These are phyloP conservation scores for Annona cherimola DNA, from an alignment of 164 flowering plant species.

Conservation along the genomic window DNA sequence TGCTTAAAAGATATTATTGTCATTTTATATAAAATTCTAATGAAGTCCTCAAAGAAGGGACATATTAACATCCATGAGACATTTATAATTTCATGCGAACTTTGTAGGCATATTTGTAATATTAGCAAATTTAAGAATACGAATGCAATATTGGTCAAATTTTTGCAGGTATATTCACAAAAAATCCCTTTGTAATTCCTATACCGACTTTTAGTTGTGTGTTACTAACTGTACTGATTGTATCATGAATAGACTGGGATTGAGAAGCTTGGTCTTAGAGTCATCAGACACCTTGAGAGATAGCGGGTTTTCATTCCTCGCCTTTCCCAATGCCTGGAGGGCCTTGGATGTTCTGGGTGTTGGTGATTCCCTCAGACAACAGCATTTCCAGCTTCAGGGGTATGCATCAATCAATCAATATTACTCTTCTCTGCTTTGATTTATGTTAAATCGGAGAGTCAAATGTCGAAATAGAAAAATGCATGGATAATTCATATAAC, in stretches of 20 bases:
- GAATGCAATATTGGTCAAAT: not conserved
- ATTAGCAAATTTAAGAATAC: too few relatives aligned
- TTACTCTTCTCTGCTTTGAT: not conserved
- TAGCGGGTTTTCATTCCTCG: not conserved
- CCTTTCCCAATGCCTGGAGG: constrained; percentile 40
- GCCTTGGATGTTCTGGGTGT: constrained; percentile 66
- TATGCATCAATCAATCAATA: not conserved
- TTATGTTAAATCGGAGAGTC: not conserved
- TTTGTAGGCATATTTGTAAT: too few relatives aligned
- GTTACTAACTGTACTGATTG: not conserved
- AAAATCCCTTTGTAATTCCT: not conserved
- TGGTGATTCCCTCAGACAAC: constrained; percentile 37
- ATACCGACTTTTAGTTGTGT: too few relatives aligned
- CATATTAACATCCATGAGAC: not conserved
- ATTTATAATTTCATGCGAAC: too few relatives aligned
- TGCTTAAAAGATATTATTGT: too few relatives aligned
- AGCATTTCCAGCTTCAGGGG: not conserved
- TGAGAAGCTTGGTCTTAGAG: not conserved
- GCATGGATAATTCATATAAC: too few relatives aligned
- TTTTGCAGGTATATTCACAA: not conserved
- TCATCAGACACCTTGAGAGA: not conserved
- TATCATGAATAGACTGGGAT: not conserved
- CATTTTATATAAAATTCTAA: too few relatives aligned
- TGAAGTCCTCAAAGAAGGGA: not conserved
- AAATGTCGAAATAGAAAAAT: not conserved